Evolutionary conservation across 108 stramenopile species (phyloP).

Genomic region (Conticribra guillardii): DNA sequence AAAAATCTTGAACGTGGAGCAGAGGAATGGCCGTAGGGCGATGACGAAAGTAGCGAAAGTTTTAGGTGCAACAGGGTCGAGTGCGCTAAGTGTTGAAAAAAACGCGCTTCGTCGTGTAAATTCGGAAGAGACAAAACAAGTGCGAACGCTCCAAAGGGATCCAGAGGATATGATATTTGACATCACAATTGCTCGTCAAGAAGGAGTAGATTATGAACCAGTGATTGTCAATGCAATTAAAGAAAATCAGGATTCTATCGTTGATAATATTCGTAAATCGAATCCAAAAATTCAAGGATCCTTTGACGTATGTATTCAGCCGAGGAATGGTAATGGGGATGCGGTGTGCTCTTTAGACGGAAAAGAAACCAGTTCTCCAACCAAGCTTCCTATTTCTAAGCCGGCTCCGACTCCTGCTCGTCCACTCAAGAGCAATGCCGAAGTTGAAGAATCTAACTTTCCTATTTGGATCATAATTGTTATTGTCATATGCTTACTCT

Average conservation of each 20-base stretch:
- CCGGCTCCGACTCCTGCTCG: no score
- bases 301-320: neutral
- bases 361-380: no score
- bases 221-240: neutral
- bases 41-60: neutral
- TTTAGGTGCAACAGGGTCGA: no score
- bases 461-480: no score
- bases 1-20: slow-evolving; percentile 15
- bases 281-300: neutral
- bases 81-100: no score
- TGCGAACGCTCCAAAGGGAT: neutral
- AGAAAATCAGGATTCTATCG: neutral
- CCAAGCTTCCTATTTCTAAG: no score
- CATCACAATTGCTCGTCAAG: neutral
- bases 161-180: neutral
- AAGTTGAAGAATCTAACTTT: no score
- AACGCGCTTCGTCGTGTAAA: neutral
- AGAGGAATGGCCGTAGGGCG: neutral
- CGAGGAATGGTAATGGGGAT: no score
- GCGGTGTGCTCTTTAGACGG: no score
- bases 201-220: neutral
- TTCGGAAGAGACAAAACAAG: no score
- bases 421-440: no score
- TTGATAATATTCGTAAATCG: neutral
- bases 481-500: no score